Evolutionary conservation across 1,284 basidiomycete genomes (phyloP).

Genomic region (Veloboletus limbatus): DNA sequence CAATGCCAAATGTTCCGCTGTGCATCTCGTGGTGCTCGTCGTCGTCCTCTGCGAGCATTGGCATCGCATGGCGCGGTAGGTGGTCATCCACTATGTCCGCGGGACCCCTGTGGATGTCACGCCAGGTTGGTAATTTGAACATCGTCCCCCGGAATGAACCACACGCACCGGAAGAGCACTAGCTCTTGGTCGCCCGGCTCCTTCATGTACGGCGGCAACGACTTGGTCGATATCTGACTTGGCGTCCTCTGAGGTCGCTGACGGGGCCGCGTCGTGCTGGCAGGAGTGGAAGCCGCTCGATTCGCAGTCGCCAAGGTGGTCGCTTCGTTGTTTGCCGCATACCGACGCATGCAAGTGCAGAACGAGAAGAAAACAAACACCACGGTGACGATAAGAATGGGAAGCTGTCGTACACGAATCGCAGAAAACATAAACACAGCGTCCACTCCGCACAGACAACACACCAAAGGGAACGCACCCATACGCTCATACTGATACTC

Average conservation of each 20-base stretch:
- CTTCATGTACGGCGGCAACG: slow-evolving; percentile 71
- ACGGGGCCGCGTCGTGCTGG: slow-evolving; percentile 26
- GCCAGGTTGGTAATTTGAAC: slow-evolving; percentile 1
- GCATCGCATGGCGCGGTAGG: slow-evolving; percentile 29
- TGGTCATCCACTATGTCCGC: slow-evolving; percentile 38
- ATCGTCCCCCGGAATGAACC: neutral
- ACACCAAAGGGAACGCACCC: slow-evolving; percentile 19
- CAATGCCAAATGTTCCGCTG: slow-evolving; percentile 14
- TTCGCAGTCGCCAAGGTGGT: neutral
- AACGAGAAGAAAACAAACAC: slow-evolving; percentile 25
- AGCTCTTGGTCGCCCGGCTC: slow-evolving; percentile 77
- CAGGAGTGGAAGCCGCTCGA: neutral
- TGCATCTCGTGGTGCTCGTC: slow-evolving; percentile 15
- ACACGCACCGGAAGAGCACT: slow-evolving; percentile 61
- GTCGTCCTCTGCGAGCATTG: slow-evolving; percentile 34
- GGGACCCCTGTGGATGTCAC: slow-evolving; percentile 34
- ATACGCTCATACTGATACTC: slow-evolving; percentile 20
- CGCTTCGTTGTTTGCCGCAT: neutral
- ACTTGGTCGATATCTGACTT: slow-evolving; percentile 69
- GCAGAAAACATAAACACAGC: slow-evolving; percentile 5
- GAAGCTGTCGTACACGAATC: too few species aligned
- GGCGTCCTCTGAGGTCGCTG: slow-evolving; percentile 52
- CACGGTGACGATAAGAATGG: slow-evolving; percentile 23
- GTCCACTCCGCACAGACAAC: neutral
- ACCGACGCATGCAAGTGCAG: slow-evolving; percentile 22